Evolutionary conservation across 202 grass and related monocot genomes (phyloP).

Genomic region (Digitaria exilis): DNA sequence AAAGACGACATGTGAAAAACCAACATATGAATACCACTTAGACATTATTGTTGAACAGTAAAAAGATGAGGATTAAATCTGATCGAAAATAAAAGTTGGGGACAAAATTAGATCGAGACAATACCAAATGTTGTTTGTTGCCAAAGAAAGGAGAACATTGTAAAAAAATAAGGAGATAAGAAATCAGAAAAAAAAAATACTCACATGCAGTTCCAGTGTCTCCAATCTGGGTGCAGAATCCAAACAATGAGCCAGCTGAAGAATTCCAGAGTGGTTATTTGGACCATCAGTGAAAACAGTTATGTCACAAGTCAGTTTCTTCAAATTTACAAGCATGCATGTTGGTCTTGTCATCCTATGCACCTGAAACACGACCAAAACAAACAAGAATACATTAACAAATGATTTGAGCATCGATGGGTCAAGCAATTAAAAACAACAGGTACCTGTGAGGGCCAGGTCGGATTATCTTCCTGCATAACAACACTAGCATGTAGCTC

Average conservation of each 20-base stretch:
- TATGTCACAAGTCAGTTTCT: conserved; percentile 8
- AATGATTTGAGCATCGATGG: neutral
- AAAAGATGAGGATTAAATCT: no score
- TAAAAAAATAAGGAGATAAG: neutral
- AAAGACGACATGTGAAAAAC: no score
- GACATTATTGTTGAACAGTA: no score
- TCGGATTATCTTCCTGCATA: neutral
- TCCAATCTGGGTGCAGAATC: neutral
- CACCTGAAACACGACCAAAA: conserved; percentile 32
- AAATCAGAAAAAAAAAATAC: neutral
- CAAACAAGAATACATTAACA: neutral
- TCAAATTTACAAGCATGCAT: conserved; percentile 25
- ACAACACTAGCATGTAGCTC: neutral
- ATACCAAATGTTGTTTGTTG: no score
- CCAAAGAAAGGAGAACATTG: neutral
- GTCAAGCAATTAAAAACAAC: neutral
- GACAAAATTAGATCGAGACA: no score
- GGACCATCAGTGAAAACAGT: neutral
- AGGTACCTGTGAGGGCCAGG: conserved; percentile 20
- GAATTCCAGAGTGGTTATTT: neutral
- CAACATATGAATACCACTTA: no score
- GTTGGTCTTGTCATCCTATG: neutral
- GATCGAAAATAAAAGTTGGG: no score
- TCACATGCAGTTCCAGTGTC: conserved; percentile 24
- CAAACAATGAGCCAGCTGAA: neutral